Conservation (phyloP, 73 alveolate genomes). For the Paramecium bursaria region DNA sequence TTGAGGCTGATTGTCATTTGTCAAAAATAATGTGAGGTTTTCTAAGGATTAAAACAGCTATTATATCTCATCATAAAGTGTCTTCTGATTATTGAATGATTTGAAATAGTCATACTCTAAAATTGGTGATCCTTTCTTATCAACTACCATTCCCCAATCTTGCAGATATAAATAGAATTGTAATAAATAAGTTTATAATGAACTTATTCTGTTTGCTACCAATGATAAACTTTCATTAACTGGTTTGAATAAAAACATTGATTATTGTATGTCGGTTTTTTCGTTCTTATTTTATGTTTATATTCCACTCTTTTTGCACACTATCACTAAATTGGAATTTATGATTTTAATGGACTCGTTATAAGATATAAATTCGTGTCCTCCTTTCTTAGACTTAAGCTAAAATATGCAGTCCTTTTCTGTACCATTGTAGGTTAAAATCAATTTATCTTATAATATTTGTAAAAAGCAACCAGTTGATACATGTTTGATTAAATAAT, state of each 20-base stretch:
- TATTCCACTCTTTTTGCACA: no score
- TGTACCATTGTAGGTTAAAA: slow-evolving; percentile 36
- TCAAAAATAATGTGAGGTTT: slow-evolving; percentile 31
- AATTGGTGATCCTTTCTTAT: slow-evolving; percentile 21
- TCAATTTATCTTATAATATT: not conserved
- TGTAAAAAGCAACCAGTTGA: slow-evolving; percentile 43
- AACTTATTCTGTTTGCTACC: slow-evolving; percentile 14
- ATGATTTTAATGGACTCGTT: slow-evolving; percentile 34
- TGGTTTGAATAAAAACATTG: slow-evolving; percentile 3
- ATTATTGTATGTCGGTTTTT: slow-evolving; percentile 5
- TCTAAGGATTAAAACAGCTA: slow-evolving; percentile 29
- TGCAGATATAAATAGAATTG: slow-evolving; percentile 25
- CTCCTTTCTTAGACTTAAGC: slow-evolving; percentile 22
- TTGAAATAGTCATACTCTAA: slow-evolving; percentile 25
- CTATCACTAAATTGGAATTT: no score
- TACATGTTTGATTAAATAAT: slow-evolving; percentile 35
- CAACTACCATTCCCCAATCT: slow-evolving; percentile 34
- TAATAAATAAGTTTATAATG: slow-evolving; percentile 30
- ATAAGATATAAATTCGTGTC: not conserved
- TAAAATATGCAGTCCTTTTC: not conserved
- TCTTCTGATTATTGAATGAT: slow-evolving; percentile 41
- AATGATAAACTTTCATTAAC: not conserved
- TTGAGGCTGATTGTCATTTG: slow-evolving; percentile 47
- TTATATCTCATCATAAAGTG: slow-evolving; percentile 7
- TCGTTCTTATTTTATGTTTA: slow-evolving; percentile 26